These are phyloP conservation scores for Talaromyces liani DNA, from an alignment of 495 filamentous ascomycete species.

Conservation along the genomic window DNA sequence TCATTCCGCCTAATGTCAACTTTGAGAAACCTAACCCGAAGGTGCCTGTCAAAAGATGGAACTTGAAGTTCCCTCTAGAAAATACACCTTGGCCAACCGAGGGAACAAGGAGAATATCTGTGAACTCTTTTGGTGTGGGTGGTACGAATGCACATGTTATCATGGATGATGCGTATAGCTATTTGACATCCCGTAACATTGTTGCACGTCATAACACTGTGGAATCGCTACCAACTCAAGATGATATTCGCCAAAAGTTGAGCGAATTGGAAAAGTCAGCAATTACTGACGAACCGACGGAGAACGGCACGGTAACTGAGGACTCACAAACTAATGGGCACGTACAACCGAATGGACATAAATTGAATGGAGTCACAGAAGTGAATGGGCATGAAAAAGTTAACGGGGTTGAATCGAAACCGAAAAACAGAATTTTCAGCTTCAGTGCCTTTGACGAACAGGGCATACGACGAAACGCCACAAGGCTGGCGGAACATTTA, in stretches of 20 bases:
- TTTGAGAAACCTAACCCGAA: slow-evolving; percentile 28
- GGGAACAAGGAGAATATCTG: slow-evolving; percentile 10
- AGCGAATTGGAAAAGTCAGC: neutral
- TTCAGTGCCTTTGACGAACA: neutral
- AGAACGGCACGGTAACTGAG: neutral
- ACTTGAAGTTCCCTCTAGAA: slow-evolving; percentile 7
- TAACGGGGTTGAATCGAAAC: neutral
- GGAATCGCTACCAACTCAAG: neutral
- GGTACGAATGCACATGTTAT: slow-evolving; percentile 27
- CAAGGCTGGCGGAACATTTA: neutral
- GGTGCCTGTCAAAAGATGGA: slow-evolving; percentile 5
- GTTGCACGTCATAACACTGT: slow-evolving; percentile 14
- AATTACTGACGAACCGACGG: neutral
- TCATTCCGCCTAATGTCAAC: slow-evolving; percentile 28
- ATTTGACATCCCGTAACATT: slow-evolving; percentile 8
- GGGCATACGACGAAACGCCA: neutral
- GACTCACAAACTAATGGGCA: neutral
- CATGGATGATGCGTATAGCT: slow-evolving; percentile 24
- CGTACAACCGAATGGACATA: neutral
- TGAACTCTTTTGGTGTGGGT: slow-evolving; percentile 30
- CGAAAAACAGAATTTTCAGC: neutral
- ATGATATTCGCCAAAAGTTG: neutral
- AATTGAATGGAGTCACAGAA: neutral
- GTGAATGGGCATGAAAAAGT: neutral
- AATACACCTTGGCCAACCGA: slow-evolving; percentile 19